Base-by-base conservation (phyloP, 2,329 filamentous ascomycete genomes). In the Diaporthe sp. region DNA sequence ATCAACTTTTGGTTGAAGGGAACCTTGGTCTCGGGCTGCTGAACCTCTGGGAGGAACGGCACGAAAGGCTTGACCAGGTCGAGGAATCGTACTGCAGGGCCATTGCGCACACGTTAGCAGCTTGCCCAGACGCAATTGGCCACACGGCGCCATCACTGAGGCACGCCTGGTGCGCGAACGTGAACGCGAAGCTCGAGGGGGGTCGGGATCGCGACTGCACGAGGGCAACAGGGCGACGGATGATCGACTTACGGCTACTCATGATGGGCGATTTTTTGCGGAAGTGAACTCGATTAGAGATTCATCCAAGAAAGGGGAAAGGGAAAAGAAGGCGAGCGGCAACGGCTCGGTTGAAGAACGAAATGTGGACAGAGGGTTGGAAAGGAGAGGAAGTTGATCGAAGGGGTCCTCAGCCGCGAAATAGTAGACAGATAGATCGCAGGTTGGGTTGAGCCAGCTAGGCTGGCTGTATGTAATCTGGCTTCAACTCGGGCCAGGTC, bases 61-160 rank as follows among this genome's bases (percentile, higher is more conserved):
- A 97, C 95, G 87, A 99, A 99, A 84, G 97, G 97, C 89, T 99
- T 99, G 90, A 99, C 97, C 86, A 98, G 92, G 88, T 99, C 97
- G 90, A 99, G 96, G 86, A 99, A 99, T 86, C 97, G 96, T 88
- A 99, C 96, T 98, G 83, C 76, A 79, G 77, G 39, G 72, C 42
- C 53, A 71, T 53, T 51, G 72, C 73, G 75, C 49, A 73, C 37
- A 71, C 8, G 78, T 84, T 76, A 79, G 77, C 67, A 65, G 34
- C 55, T 58, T 76, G 44, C 70, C 42, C 46, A n/a, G 25, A 65
- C 61, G 42, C 65, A 72, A 65, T 71, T 67, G 73, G n/a, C 49
- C 42, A 61, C 22, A 58, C 62, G 37, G 65, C 68, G 57, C 55
- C 61, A 39, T 65, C 46, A 76, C 76, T 72, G 74, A 76, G 71